phyloP scores from a whole-genome alignment of 2,329 filamentous ascomycete genomes.

The Onygena corvina region DNA sequence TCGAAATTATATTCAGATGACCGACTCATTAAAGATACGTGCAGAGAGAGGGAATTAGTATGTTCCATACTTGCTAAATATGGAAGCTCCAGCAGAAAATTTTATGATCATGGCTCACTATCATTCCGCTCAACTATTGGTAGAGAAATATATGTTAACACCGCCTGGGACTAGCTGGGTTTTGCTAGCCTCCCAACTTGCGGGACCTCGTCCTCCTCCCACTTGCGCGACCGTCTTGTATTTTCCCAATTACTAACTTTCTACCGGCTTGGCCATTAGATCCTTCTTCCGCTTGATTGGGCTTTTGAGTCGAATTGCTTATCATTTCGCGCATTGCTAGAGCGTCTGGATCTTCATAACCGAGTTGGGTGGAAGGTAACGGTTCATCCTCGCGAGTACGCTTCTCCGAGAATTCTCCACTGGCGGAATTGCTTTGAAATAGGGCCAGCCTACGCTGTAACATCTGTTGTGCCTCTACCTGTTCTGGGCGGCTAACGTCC shows the following conservation, averaged over 20 bases:
- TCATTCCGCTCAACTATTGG: too few relatives aligned
- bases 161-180: too few relatives aligned
- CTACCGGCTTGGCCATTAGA: neutral
- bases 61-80: too few relatives aligned
- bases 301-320: conserved; percentile 35
- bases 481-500: neutral
- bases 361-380: conserved; percentile 37
- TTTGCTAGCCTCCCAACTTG: conserved; percentile 13
- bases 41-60: too few relatives aligned
- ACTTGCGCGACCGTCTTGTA: conserved; percentile 27
- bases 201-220: conserved; percentile 26
- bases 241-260: conserved; percentile 21
- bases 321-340: conserved; percentile 46
- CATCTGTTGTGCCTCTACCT: conserved; percentile 13
- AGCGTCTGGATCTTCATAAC: conserved; percentile 41
- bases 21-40: too few relatives aligned
- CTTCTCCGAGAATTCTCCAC: conserved; percentile 14
- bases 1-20: too few relatives aligned
- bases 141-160: too few relatives aligned
- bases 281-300: conserved; percentile 23
- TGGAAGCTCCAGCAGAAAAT: too few relatives aligned
- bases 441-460: conserved; percentile 13
- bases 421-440: conserved; percentile 16
- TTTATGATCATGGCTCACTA: too few relatives aligned
- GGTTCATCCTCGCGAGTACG: conserved; percentile 26